Conservation (phyloP, 2,329 filamentous ascomycete genomes). For the Cercospora canescens region DNA sequence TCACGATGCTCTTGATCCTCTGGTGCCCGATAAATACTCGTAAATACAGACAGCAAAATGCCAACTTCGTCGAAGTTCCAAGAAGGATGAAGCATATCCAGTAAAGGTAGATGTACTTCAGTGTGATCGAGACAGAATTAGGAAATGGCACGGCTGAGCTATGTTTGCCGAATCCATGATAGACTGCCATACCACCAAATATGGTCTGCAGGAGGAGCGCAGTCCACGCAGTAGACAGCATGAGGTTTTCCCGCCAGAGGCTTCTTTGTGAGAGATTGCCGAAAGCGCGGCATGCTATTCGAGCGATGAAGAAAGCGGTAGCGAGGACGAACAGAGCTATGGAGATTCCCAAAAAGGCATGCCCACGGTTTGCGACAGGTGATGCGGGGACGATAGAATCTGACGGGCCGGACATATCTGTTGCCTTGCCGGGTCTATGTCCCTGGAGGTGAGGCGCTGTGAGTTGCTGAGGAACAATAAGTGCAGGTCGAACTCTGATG, state of each 20-base stretch:
- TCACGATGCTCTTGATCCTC: slow-evolving; percentile 12
- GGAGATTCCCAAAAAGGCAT: slow-evolving; percentile 21
- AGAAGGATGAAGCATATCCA: slow-evolving; percentile 32
- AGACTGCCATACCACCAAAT: slow-evolving; percentile 22
- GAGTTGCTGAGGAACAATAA: neutral
- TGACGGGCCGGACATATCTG: neutral
- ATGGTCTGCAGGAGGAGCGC: slow-evolving; percentile 23
- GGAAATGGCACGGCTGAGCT: slow-evolving; percentile 8
- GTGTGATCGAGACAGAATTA: slow-evolving; percentile 7
- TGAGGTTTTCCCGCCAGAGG: slow-evolving; percentile 23
- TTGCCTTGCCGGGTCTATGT: neutral
- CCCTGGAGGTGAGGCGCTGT: neutral
- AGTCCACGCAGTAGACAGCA: slow-evolving; percentile 25
- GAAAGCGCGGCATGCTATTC: slow-evolving; percentile 21
- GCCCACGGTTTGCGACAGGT: neutral
- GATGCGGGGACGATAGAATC: neutral
- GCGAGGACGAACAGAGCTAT: slow-evolving; percentile 25
- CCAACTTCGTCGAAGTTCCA: slow-evolving; percentile 30
- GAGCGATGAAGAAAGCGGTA: slow-evolving; percentile 21
- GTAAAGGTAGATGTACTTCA: slow-evolving; percentile 32
- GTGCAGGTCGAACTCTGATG: neutral
- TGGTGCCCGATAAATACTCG: slow-evolving; percentile 24
- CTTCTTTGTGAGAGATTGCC: slow-evolving; percentile 20
- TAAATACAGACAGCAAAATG: slow-evolving; percentile 30
- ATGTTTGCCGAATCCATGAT: slow-evolving; percentile 31